Evolutionary conservation across 169 alveolate species (phyloP), one percentile per base, ranked within the genome.

Genomic region (Besnoitia besnoiti): DNA sequence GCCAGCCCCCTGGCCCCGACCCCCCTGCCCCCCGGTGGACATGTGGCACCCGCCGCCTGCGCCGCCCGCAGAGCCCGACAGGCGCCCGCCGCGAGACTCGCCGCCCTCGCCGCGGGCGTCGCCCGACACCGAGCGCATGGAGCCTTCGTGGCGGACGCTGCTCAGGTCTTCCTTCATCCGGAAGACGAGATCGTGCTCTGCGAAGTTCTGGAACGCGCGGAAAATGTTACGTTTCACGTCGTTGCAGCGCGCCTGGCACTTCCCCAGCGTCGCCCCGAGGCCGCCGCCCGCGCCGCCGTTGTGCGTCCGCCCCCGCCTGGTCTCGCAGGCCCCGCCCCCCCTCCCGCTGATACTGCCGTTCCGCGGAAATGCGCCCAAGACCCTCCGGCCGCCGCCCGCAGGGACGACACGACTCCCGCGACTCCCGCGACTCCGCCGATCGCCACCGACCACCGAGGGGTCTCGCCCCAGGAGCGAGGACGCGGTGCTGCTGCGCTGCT

Each of bases 121-220:
- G 37, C 44, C 82, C 27, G n/a, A 73, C 47, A 73, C 82, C 2
- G 82, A 73, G 47, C 82, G 82, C 82, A 73, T 2, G 44, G 82
- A 73, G 39, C 44, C 30, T 37, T 77, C 87, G 55, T 35, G 49
- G 59, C 87, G 61, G 33, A 19, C 24, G 14, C 35, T 1, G 61
- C 30, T 27, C 61, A 77, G 59, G 33, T 77, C 87, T 37, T 77
- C 87, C 49, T 42, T 37, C 87, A 77, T 77, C 37, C 87, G 87
- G 40, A 77, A 77, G 47, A 77, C 87, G 37, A 42, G 24, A 37
- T 77, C 87, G 87, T 77, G 87, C 35, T 77, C 87, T 10, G 87
- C 55, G 8, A 77, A 55, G 40, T 40, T 77, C 59, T 39, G 87
- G 55, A 77, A 77, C 4, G 87, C 87, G 10, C 59, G 50, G 40